These are phyloP conservation scores for Pseudotulostoma volvatum DNA, from an alignment of 495 filamentous ascomycete species.

Conservation along the genomic window DNA sequence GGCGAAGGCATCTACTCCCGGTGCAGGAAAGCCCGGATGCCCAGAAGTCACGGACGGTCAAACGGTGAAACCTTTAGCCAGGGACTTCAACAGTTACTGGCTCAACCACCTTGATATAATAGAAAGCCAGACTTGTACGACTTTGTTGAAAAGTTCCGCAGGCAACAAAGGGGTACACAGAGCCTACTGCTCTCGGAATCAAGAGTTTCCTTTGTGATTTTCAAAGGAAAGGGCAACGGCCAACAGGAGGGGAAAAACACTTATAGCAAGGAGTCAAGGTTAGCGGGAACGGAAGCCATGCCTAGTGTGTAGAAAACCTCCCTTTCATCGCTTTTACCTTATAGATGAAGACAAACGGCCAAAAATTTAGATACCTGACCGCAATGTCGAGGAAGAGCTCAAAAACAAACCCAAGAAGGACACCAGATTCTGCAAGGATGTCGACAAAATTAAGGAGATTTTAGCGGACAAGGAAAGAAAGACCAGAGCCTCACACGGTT, in stretches of 20 bases:
- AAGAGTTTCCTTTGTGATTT: not conserved
- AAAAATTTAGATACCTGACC: too few relatives aligned
- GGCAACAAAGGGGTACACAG: not conserved
- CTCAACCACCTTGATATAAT: not conserved
- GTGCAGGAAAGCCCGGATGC: not conserved
- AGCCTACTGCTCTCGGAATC: not conserved
- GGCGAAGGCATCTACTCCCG: not conserved
- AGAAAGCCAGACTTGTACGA: not conserved
- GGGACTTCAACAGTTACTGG: not conserved
- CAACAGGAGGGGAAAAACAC: not conserved
- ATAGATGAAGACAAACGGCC: too few relatives aligned
- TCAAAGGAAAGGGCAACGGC: not conserved
- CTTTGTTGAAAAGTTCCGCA: not conserved
- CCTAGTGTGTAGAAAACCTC: too few relatives aligned
- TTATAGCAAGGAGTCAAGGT: too few relatives aligned
- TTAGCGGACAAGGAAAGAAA: too few relatives aligned
- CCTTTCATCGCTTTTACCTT: too few relatives aligned
- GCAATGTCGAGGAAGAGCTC: too few relatives aligned
- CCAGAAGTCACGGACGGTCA: not conserved
- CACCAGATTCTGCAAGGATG: too few relatives aligned
- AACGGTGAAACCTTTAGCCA: not conserved
- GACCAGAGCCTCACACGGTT: too few relatives aligned
- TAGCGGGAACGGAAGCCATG: too few relatives aligned
- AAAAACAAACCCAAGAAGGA: too few relatives aligned
- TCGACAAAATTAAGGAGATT: too few relatives aligned